Conservation (phyloP, 495 filamentous ascomycete genomes). For the Hypoxylon subgilvum region DNA sequence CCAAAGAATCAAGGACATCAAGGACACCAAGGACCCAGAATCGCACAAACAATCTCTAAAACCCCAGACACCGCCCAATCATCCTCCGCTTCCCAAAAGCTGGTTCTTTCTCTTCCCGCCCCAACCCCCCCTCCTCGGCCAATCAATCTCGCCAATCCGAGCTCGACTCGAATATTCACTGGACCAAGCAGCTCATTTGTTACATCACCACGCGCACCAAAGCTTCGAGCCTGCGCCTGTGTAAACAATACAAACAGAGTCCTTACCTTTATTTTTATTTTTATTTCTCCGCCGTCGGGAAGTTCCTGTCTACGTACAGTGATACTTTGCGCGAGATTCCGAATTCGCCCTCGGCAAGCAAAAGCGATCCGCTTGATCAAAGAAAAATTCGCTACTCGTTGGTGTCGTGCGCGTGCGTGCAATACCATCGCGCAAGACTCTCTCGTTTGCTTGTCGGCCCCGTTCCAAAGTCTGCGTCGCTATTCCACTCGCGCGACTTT, state of each 20-base stretch:
- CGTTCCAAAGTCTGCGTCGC: background rate
- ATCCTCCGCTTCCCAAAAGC: slow-evolving; percentile 13
- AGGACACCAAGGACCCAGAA: too few species aligned
- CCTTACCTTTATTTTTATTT: slow-evolving; percentile 15
- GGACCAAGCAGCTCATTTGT: slow-evolving; percentile 42
- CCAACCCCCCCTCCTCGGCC: slow-evolving; percentile 23
- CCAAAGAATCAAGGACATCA: too few species aligned
- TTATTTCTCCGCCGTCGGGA: slow-evolving; percentile 35
- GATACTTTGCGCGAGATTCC: slow-evolving; percentile 12
- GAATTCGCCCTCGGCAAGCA: slow-evolving; percentile 23
- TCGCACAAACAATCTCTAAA: slow-evolving; percentile 32
- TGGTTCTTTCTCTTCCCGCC: slow-evolving; percentile 19
- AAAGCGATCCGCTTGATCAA: slow-evolving; percentile 1
- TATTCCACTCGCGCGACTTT: slow-evolving; percentile 15
- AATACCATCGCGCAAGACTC: slow-evolving; percentile 33
- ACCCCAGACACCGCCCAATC: slow-evolving; percentile 25
- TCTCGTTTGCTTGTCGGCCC: slow-evolving; percentile 27
- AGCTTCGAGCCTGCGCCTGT: slow-evolving; percentile 29
- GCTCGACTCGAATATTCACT: slow-evolving; percentile 32
- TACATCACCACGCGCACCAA: slow-evolving; percentile 44
- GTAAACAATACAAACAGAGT: slow-evolving; percentile 38
- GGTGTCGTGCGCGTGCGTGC: slow-evolving; percentile 27
- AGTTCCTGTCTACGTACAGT: slow-evolving; percentile 16
- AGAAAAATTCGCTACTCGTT: slow-evolving; percentile 14
- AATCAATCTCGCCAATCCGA: slow-evolving; percentile 45